phyloP scores from a whole-genome alignment of 768 basidiomycete genomes.

The Panellus pusillus region DNA sequence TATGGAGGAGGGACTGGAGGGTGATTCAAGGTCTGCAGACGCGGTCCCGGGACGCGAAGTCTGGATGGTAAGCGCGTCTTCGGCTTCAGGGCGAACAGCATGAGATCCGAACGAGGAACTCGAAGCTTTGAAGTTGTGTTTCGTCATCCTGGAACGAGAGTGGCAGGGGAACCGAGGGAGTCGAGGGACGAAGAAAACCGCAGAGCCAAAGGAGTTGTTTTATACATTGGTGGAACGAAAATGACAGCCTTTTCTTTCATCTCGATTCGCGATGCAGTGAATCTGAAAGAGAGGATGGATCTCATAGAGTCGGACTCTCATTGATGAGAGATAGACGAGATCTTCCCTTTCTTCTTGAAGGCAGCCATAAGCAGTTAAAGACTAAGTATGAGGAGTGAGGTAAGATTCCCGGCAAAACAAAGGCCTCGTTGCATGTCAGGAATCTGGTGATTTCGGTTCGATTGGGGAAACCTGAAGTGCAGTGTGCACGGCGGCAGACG shows the following conservation, averaged over 20 bases:
- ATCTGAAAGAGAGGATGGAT: constrained; percentile 8
- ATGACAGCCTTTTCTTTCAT: constrained; percentile 8
- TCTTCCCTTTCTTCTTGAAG: constrained; percentile 25
- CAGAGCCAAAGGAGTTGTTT: neutral
- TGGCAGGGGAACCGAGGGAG: neutral
- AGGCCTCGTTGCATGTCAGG: constrained; percentile 13
- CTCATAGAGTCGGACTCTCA: constrained; percentile 12
- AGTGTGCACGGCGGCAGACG: neutral
- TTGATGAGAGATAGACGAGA: constrained; percentile 39
- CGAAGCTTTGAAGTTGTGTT: constrained; percentile 6
- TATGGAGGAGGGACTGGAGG: constrained; percentile 25
- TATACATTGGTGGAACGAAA: neutral
- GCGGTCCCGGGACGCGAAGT: constrained; percentile 2
- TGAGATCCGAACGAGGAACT: constrained; percentile 10
- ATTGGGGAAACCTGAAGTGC: neutral
- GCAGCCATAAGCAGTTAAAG: neutral
- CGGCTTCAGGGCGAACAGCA: neutral
- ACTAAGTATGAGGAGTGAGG: neutral
- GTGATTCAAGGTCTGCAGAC: constrained; percentile 4
- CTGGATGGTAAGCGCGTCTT: neutral
- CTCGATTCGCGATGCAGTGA: constrained; percentile 13
- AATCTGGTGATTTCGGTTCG: constrained; percentile 6
- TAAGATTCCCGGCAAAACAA: constrained; percentile 8
- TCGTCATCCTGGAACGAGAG: neutral
- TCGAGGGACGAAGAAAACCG: neutral